Base-by-base conservation (phyloP, 1,284 basidiomycete genomes). In the Microbotryum intermedium region DNA sequence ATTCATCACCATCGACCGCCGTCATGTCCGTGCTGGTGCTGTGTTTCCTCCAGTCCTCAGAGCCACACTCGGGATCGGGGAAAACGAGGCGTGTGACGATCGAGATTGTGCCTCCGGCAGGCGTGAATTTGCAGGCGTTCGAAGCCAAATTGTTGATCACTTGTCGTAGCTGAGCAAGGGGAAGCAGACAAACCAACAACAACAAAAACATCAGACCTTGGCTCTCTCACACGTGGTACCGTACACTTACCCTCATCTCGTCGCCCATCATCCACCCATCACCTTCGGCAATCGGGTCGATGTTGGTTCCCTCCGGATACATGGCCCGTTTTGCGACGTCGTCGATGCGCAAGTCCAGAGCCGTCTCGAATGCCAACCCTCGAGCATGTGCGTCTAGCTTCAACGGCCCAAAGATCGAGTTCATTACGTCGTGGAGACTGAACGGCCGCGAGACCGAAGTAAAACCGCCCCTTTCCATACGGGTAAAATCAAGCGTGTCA, bases 341-440 rank as follows among this genome's bases (percentile, higher is more conserved):
- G 69, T 93, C 90, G 60, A 92, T 88, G 43, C 79, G 78, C 29
- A 77, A 78, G 72, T 93, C 90, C 18, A 92, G 77, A 52, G 84
- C 79, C 6, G 83, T 84, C 50, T 82, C 77, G 59, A 93, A 80
- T 58, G 82, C 77, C 49, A 91, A 79, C 34, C 81, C 80, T 20
- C 85, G 80, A 29, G 85, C 84, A 61, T 88, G 79, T 0, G 87
- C 86, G 44, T 86, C 85, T 61, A 90, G 76, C 50, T 83, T 81
- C 45, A 92, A 79, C 3, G 87, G 86, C 5, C 88, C 80, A 59
- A 90, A 83, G 62, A 91, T 80, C 4, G 87, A 85, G 21, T 83
- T 83, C 77, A 93, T 85, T 47, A 86, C 83, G 69, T 86, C 83
- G 74, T 92, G 89, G 71, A 92, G 88, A 26, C 84, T 79, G 76